Base-by-base conservation (phyloP, 768 basidiomycete genomes). In the Boletus subparvulus region DNA sequence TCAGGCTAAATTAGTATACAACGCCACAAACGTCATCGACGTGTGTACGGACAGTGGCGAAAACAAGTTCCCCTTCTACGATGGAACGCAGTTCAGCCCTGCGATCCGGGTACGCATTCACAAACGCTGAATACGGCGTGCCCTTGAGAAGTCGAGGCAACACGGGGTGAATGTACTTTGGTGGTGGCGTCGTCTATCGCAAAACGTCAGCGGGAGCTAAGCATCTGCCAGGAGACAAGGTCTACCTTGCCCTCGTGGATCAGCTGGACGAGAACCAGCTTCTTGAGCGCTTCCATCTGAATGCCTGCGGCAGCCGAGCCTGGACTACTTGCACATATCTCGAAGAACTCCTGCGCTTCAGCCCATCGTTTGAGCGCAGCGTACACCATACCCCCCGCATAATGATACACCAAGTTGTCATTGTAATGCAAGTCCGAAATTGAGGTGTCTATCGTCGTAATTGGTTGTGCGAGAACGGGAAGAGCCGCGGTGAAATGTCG, bases 251-350 rank as follows among this genome's bases (percentile, higher is more conserved):
- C 94, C 50, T 83, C 79, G 21, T 81, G 76, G 54, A 95, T 90
- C 45, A 94, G 72, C 67, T 94, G 92, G 6, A 93, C 82, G 6
- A 95, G 76, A 21, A 81, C 73, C 46, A 93, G 74, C 72, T 94
- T 94, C 79, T 95, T 95, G 64, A 88, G 74, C 0, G 93, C 93
- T 66, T 94, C 93, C 63, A 94, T 71, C 69, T 96, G 93, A 4
- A 94, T 75, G 9, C 87, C 83, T 4, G 84, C 79, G 0, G 84
- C 82, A 40, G 72, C 78, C 11, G 68, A 74, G 26, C 80, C 87
- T 6, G 83, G 88, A 21, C 81, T 80, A 35, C 81, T 83, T 24
- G 86, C 85, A 56, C 87, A 88, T 28, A 88, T 87, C 72, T 96
- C 93, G 48, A 94, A 87, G 59, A 82, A 85, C 53, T 91, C 87